Base-by-base conservation (phyloP, 2,329 filamentous ascomycete species). In the Colletotrichum tropicale region DNA sequence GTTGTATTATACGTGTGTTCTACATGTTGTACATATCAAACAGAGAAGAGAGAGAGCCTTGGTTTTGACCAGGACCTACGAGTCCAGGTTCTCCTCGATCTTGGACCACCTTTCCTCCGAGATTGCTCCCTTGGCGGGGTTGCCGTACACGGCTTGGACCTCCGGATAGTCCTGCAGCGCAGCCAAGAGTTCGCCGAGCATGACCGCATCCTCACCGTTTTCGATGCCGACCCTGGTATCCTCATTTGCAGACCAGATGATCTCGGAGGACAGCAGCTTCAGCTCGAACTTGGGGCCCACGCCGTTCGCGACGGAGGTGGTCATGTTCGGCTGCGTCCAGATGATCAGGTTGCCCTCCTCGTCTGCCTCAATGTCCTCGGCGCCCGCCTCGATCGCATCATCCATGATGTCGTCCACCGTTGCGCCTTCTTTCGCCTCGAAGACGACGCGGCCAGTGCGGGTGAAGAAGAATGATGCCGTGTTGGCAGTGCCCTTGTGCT, bases 311-410 rank as follows among this genome's bases (percentile, higher is more conserved):
- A 78, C 69, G 38, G 71, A 56, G 43, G 69, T 76, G 26, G 75
- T 78, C 73, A 72, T 74, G 70, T 76, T 78, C 36, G 77, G 76
- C 60, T 74, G 77, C 52, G 77, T 77, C 76, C 76, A 78, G 8
- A 77, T 56, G 62, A 78, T 67, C 24, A 77, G 36, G 58, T 77
- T 78, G 24, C 75, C 75, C 18, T 77, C 77, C 9, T 77, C 75
- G 32, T 78, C 77, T 24, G 62, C 24, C 75, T 94, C 90, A 0
- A 96, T 89, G 78, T 96, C 94, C 78, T 94, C 91, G 1, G 94
- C 94, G 12, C 96, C 96, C 12, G 94, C 94, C 81, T 98, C 96
- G 66, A 98, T 92, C 8, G 95, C 95, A 70, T 93, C 95, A 69
- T 94, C 91, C 79, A 98, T 93, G 56, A 98, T 86, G 28, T 95